Base-by-base conservation (phyloP, 176 grass and related monocot species). In the Saccharum spontaneum region DNA sequence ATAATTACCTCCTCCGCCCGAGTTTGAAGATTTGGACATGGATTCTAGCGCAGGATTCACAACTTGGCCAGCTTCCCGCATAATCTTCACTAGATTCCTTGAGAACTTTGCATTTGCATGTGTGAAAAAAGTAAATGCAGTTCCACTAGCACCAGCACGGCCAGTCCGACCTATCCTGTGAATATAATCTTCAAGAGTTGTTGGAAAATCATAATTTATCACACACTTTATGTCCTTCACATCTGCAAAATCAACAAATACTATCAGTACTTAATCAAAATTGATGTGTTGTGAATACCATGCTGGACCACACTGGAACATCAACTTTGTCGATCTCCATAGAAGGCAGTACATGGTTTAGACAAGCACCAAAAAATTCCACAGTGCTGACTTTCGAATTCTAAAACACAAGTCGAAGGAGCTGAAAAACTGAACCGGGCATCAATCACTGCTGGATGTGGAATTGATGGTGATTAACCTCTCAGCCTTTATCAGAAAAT, bases 221-320 rank as follows among this genome's bases (percentile, higher is more conserved):
- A 99, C 97, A 43, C 97, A 99, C 85, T 99, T 99, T 91, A 96
- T 99, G 83, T 99, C 94, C 84, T 99, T 99, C 60, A 99, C 97
- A 80, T 99, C 97, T 99, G 97, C 81, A 94, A 91, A 84, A 79
- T 74, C 73, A 80, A 76, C 52, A 84, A 71, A 72, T 22, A 69
- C 36, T 8, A 36, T 77, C 22, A 90, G 40, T 36, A 81, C 73
- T 61, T 36, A 77, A 77, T 26, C 59, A 89, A 87, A 15, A 81
- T 64, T 64, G 73, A 15, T 62, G 61, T 41, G 20, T 39, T 62
- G 64, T 52, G 80, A 84, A 76, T 61, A 87, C 76, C 81, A 91
- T 4, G 24, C 61, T n/a, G 7, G 75, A 84, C 85, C 80, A 76
- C 76, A 84, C 63, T 84, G 81, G 89, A 38, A 69, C 77, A 87